phyloP scores from a whole-genome alignment of 1,139 yeast genomes.

The Nakaseomyces bracarensis region DNA sequence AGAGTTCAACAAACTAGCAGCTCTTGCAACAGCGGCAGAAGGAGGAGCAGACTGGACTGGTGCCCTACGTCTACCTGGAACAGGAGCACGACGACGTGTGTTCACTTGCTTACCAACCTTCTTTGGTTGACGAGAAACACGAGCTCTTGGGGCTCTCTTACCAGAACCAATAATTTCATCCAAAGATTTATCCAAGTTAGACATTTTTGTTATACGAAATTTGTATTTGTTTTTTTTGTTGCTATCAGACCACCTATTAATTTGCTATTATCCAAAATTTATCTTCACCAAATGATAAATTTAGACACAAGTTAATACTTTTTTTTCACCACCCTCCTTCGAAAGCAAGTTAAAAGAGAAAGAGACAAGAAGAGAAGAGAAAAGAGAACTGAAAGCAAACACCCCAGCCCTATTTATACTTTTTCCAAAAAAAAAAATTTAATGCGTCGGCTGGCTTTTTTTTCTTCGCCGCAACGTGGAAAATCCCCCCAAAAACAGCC shows the following conservation, averaged over 20 bases:
- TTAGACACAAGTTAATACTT: no score
- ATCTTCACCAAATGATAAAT: no score
- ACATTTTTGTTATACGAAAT: conserved; percentile 35
- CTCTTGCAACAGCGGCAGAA: conserved; percentile 36
- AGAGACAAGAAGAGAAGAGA: background rate
- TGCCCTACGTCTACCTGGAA: conserved; percentile 24
- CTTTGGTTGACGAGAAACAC: conserved; percentile 25
- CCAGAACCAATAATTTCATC: conserved; percentile 82
- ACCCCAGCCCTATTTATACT: conserved; percentile 1
- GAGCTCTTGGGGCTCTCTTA: conserved; percentile 38
- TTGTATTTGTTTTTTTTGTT: conserved; percentile 2
- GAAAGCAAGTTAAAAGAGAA: background rate
- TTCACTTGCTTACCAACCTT: conserved; percentile 27
- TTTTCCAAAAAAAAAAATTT: no score
- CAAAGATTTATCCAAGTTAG: conserved; percentile 82
- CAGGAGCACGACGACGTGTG: conserved; percentile 22
- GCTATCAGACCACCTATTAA: conserved; percentile 5
- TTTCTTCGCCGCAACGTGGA: no score
- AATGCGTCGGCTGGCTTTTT: no score
- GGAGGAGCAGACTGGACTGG: conserved; percentile 14
- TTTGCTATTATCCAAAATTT: no score
- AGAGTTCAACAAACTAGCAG: conserved; percentile 41
- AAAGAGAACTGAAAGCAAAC: background rate
- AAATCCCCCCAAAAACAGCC: no score
- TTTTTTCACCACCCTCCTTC: no score